Evolutionary conservation across 768 basidiomycete species (phyloP), one percentile per base, ranked within the genome.

Genomic region (Lentinula lateritia): DNA sequence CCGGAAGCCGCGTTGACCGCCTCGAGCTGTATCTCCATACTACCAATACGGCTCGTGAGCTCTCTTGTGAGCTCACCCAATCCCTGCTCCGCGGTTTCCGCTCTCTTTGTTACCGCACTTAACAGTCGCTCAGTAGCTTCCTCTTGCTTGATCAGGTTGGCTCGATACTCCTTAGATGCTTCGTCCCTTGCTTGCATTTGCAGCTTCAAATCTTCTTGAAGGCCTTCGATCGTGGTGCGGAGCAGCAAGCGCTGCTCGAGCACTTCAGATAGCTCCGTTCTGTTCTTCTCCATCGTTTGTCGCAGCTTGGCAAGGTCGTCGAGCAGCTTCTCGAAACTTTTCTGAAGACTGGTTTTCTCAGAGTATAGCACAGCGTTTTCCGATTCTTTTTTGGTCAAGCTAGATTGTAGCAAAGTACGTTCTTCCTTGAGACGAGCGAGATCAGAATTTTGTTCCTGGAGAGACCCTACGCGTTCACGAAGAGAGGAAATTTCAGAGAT

Each of bases 31-130:
- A 39, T 43, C 52, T 61, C 38, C 54, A 48, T 38, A 12, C 9
- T 54, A 7, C 23, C 36, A 13, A 60, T 3, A 32, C 48, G 28
- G 5, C 39, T 36, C 35, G 15, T 20, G 15, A 77, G 66, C 23
- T 64, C 65, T 2, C 59, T 65, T 35, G 75, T 76, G 58, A 69
- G 67, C 9, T 16, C 60, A 45, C 62, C 64, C 28, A 72, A 42
- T 12, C 43, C 45, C 18, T 63, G 64, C 65, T 77, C 75, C 1
- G 74, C 70, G 15, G 60, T 59, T 28, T 61, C 60, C 0, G 71
- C 70, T 1, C 74, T 70, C 50, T 65, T 69, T 42, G 66, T 68
- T 62, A 74, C 70, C 2, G 69, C 65, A 36, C 69, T 63, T 6
- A 69, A 39, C 6, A 74, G 62, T 16, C 63, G 64, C 13, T 50